Evolutionary conservation across 2,329 filamentous ascomycete genomes (phyloP).

Genomic region (Aspergillus puulaauensis): DNA sequence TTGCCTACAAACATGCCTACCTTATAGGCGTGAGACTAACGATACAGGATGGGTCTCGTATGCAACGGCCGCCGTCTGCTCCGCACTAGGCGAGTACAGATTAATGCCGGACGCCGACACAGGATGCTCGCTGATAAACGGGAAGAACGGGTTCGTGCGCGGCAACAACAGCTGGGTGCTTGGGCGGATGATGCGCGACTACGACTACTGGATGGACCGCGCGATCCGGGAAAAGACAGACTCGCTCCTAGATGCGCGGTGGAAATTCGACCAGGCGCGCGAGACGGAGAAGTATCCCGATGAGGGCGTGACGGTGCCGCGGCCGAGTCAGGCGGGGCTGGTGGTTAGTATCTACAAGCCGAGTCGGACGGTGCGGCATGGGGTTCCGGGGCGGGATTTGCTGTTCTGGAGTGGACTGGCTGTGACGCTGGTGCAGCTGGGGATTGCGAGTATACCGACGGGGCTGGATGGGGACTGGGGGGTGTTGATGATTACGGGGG

Average conservation of each 20-base stretch:
- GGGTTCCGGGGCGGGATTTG: conserved; percentile 20
- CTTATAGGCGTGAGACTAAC: background rate
- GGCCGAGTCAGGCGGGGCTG: conserved; percentile 25
- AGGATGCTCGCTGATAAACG: conserved; percentile 35
- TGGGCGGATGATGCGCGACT: conserved; percentile 45
- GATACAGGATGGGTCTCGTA: conserved; percentile 36
- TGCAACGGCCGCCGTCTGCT: conserved; percentile 28
- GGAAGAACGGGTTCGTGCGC: conserved; percentile 35
- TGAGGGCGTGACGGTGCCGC: background rate
- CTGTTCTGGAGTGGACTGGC: conserved; percentile 25
- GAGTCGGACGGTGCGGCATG: conserved; percentile 14
- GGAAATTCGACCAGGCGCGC: conserved; percentile 8
- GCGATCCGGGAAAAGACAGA: conserved; percentile 11
- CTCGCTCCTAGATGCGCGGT: conserved; percentile 11
- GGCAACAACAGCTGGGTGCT: conserved; percentile 46
- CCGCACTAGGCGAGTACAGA: conserved; percentile 32
- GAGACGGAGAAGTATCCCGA: conserved; percentile 6
- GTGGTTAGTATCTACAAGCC: conserved; percentile 26
- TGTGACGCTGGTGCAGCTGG: conserved; percentile 27
- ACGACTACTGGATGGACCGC: conserved; percentile 31
- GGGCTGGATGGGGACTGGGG: conserved; percentile 37
- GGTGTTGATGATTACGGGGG: conserved; percentile 41
- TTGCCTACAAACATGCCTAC: no score
- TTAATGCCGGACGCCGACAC: conserved; percentile 38
- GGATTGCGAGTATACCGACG: conserved; percentile 36